Evolutionary conservation across 1,284 basidiomycete species (phyloP).

Genomic region (Ceratobasidium sp.): DNA sequence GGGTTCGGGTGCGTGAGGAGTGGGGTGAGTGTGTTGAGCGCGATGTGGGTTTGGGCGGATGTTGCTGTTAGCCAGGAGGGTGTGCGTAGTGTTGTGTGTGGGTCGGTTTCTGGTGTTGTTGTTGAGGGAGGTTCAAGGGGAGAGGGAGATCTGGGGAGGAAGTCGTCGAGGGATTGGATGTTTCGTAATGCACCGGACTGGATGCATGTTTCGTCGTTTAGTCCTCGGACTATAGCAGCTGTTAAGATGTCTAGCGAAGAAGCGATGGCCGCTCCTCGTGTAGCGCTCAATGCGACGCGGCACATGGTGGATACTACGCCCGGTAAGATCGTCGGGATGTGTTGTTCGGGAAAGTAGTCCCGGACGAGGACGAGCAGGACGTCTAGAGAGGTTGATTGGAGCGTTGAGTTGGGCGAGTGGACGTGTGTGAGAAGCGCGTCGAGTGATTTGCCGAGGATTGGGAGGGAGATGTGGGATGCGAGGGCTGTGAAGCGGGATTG

Average conservation of each 20-base stretch:
- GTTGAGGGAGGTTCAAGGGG: too few species aligned
- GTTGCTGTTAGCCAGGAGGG: conserved; percentile 73
- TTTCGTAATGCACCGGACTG: conserved; percentile 69
- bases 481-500: conserved; percentile 62
- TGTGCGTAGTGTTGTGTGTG: conserved; percentile 66
- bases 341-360: conserved; percentile 72
- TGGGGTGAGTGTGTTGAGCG: conserved; percentile 71
- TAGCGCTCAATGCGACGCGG: conserved; percentile 68
- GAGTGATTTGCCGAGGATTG: conserved; percentile 86
- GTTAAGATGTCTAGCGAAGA: conserved; percentile 71
- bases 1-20: conserved; percentile 75
- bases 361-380: conserved; percentile 69
- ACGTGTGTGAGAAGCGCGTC: conserved; percentile 69
- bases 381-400: conserved; percentile 77
- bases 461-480: conserved; percentile 69
- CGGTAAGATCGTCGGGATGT: conserved; percentile 81
- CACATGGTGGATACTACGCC: conserved; percentile 82
- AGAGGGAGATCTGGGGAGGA: conserved; percentile 52
- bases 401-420: conserved; percentile 67
- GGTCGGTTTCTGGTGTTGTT: too few species aligned
- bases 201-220: conserved; percentile 76
- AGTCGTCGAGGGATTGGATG: conserved; percentile 69
- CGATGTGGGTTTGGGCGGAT: conserved; percentile 77
- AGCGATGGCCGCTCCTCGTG: conserved; percentile 72
- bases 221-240: conserved; percentile 66